Evolutionary conservation across 2,329 filamentous ascomycete species (phyloP), one percentile per base, ranked within the genome.

Genomic region (Penicillium sp.): DNA sequence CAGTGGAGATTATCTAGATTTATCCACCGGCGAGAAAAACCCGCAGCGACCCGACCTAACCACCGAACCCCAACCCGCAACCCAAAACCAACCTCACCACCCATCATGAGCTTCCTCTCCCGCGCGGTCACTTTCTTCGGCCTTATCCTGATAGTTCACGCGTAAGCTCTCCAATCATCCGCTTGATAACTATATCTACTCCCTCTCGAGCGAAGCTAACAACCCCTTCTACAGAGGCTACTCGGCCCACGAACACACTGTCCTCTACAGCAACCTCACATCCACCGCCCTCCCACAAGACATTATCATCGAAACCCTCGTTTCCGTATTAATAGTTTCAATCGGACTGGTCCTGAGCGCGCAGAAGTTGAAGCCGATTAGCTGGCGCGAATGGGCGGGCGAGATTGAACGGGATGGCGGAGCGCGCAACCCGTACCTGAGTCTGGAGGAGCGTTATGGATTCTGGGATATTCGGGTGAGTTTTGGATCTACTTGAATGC

Each of bases 191-290:
- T 1, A 23, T 33, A 17, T 41, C 10, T 43, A 51, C 12, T 3
- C 2, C 13, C 5, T 5, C 33, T 9, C 21, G 12, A 40, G 6
- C 12, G 17, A 37, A 46, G 31, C 35, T 59, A 50, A 60, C 21
- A 25, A 21, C 6, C 17, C 21, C 5, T 5, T 38, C 15, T 54
- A 54, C 72, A 99, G 94, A 63, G 95, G 93, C 78, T 99, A 97
- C 78, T 99, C 94, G 51, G 92, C 93, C 47, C 90, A 96, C 76
- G 94, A 99, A 78, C 90, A 96, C 78, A 89, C 91, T 7, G 82
- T 87, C 23, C 84, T 96, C 50, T 85, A 87, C 66, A 84, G 87
- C 56, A 81, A 82, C 65, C 77, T 57, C 6, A 17, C 67, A 81
- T 35, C 75, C 81, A 53, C 73, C 79, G 81, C 74, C 54, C 82